Evolutionary conservation across 106 monocot genomes (phyloP).

Genomic region (Gastrodia elata): DNA sequence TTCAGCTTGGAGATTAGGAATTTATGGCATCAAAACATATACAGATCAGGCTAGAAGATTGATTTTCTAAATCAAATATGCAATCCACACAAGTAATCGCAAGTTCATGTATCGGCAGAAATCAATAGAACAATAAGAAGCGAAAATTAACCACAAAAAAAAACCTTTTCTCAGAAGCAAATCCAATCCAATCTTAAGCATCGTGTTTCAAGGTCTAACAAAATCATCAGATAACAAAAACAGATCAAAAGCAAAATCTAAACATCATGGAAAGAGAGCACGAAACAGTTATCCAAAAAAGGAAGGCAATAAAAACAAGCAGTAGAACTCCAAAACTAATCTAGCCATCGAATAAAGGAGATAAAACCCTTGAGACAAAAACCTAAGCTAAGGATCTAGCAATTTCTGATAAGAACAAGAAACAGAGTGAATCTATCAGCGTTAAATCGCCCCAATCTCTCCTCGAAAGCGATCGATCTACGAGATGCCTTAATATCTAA

Average conservation of each 20-base stretch:
- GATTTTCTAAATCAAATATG: too few species aligned
- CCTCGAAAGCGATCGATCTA: background rate
- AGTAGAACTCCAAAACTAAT: background rate
- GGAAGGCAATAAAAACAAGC: background rate
- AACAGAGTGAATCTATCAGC: background rate
- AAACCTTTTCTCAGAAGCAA: background rate
- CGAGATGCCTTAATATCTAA: background rate
- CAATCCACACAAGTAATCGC: too few species aligned
- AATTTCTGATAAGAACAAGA: background rate
- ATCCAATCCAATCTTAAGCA: background rate
- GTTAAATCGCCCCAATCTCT: background rate
- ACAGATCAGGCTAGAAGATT: background rate
- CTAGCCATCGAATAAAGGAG: background rate
- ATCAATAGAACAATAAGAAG: background rate
- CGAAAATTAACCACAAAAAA: background rate
- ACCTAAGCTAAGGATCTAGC: background rate
- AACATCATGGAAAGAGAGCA: background rate
- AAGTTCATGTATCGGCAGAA: background rate
- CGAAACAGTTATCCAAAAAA: background rate
- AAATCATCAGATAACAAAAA: background rate
- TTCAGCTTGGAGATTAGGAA: background rate
- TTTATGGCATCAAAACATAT: background rate
- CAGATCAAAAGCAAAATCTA: conserved; percentile 4
- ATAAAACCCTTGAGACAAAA: background rate
- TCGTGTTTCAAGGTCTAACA: background rate